phyloP scores from a whole-genome alignment of 2,329 filamentous ascomycete species.

The Aspergillus ruber region DNA sequence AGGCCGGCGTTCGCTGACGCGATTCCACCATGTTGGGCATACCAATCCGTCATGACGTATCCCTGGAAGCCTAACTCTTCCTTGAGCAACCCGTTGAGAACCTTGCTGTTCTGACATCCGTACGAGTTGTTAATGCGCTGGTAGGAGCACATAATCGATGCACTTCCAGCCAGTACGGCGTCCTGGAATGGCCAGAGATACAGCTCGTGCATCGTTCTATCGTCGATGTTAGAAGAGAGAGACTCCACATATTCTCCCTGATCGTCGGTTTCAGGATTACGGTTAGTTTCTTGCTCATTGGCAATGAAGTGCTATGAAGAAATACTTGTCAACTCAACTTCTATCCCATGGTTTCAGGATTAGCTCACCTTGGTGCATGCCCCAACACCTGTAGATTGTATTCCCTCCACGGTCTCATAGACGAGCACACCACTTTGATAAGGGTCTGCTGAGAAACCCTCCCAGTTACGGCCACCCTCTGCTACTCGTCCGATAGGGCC shows the following conservation, averaged over 20 bases:
- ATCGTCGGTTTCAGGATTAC: conserved; percentile 7
- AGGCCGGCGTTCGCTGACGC: conserved; percentile 18
- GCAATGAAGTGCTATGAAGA: conserved; percentile 49
- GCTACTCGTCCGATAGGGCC: conserved; percentile 27
- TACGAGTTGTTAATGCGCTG: conserved; percentile 72
- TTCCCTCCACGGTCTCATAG: conserved; percentile 38
- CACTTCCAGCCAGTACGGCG: conserved; percentile 51
- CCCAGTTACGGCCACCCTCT: conserved; percentile 42
- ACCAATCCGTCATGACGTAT: conserved; percentile 74
- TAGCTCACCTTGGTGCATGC: conserved; percentile 26
- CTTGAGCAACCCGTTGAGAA: conserved; percentile 70
- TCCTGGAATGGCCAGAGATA: conserved; percentile 64
- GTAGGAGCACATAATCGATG: conserved; percentile 55
- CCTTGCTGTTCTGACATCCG: conserved; percentile 69
- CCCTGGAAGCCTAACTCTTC: conserved; percentile 68
- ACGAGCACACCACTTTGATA: conserved; percentile 42
- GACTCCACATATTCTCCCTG: conserved; percentile 26
- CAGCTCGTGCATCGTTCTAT: conserved; percentile 58
- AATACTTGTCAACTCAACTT: not conserved
- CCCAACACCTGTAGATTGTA: conserved; percentile 40
- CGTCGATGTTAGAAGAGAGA: conserved; percentile 57
- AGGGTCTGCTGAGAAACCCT: conserved; percentile 45
- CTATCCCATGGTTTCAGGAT: not conserved
- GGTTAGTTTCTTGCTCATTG: conserved; percentile 53
- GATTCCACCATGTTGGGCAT: conserved; percentile 58